Evolutionary conservation across 2,329 filamentous ascomycete species (phyloP), one percentile per base, ranked within the genome.

Genomic region (Aurifilum marmelostoma): DNA sequence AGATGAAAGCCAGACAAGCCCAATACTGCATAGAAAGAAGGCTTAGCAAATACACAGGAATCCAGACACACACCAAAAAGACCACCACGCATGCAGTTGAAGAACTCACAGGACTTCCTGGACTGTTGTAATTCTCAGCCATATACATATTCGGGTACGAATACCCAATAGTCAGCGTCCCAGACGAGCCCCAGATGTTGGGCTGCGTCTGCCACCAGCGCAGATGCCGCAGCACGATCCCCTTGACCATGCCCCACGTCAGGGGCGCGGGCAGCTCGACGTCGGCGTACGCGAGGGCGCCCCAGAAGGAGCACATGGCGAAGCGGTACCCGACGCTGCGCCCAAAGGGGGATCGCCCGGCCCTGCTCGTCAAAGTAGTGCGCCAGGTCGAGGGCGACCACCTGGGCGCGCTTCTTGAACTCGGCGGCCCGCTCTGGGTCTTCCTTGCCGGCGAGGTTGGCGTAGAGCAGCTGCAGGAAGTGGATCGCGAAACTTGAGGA

Each of bases 221-320:
- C 52, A 95, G 80, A 75, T 94, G 90, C 18, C 92, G 85, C 67
- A 94, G 79, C 52, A 93, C 84, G 18, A 94, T 85, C 2, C 92
- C 92, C 78, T 93, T 93, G 21, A 94, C 89, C 74, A 92, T 90
- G 2, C 92, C 92, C 91, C 91, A 94, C 2, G 89, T 91, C 66
- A 94, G 80, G 0, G 92, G 91, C 9, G 83, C 83, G 0, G 91
- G 91, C 6, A 93, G 83, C 66, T 93, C 90, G 64, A 93, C 89
- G 72, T 89, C 89, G 4, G 91, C 91, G 74, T 93, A 93, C 1
- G 91, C 92, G 37, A 94, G 80, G 0, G 91, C 90, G 16, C 91
- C 89, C 92, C 92, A 94, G 80, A 94, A 94, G 0, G 89, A 91
- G n/a, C 91, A 89, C 89, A 94, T 94, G 63, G 91, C 92, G 77